These are phyloP conservation scores for Citrus sinensis DNA, from an alignment of 345 rosid species.

Conservation along the genomic window DVS_A1.0 CM039164.1:20055001-20055500, in stretches of 20 bases:
- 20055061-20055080: background rate
- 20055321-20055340: background rate
- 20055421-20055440: background rate
- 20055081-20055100: no score
- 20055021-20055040: no score
- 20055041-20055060: background rate
- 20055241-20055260: background rate
- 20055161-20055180: background rate
- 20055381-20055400: no score
- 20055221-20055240: background rate
- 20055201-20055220: background rate
- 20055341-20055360: background rate
- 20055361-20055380: background rate
- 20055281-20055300: no score
- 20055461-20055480: slow-evolving; percentile 22
- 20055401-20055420: no score
- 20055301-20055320: background rate
- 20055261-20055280: background rate
- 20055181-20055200: slow-evolving; percentile 10
- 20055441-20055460: background rate
- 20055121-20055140: slow-evolving; percentile 8
- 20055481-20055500: background rate
- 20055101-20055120: background rate
- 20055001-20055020: background rate
- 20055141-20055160: slow-evolving; percentile 12